Conservation (phyloP, 257 asterid genomes). For the Nicotiana benthamiana region DNA sequence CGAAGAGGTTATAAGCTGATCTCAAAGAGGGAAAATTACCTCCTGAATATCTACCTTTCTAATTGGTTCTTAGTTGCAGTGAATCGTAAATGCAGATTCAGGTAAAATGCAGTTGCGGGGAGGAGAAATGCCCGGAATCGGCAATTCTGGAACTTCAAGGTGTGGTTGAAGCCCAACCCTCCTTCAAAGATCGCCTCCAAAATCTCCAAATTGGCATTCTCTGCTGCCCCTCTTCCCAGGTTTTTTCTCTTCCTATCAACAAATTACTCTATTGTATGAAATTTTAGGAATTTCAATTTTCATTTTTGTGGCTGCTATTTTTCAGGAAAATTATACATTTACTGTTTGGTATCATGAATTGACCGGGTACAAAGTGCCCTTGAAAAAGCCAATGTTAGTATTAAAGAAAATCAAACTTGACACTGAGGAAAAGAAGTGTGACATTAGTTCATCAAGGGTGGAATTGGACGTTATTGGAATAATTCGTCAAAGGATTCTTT, state of each 20-base stretch:
- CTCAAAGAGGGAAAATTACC: background rate
- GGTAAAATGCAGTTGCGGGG: conserved; percentile 85
- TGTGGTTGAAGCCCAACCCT: conserved; percentile 66
- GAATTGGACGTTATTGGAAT: conserved; percentile 71
- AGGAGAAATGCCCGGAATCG: conserved; percentile 80
- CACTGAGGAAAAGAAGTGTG: conserved; percentile 24
- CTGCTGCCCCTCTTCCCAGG: conserved; percentile 91
- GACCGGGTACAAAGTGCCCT: conserved; percentile 56
- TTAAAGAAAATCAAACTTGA: conserved; percentile 57
- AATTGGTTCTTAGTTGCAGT: background rate
- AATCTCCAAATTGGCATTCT: conserved; percentile 76
- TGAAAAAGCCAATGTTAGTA: conserved; percentile 85
- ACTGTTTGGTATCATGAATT: conserved; percentile 90
- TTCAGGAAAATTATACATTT: conserved; percentile 74
- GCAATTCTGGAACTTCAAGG: conserved; percentile 91
- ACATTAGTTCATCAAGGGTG: conserved; percentile 24
- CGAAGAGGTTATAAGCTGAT: background rate
- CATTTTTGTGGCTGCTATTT: background rate
- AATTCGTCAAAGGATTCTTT: conserved; percentile 65
- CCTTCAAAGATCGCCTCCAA: conserved; percentile 45
- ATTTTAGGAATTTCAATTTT: background rate
- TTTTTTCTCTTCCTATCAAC: background rate
- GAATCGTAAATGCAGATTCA: conserved; percentile 48
- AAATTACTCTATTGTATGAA: no score
- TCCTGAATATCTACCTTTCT: background rate